Percentiles rank a stretch among this genome's conserved stretches.
These are phyloP conservation scores for Geranium rotundifolium DNA, from an alignment of 345 rosid species.

Conservation along the genomic window DNA sequence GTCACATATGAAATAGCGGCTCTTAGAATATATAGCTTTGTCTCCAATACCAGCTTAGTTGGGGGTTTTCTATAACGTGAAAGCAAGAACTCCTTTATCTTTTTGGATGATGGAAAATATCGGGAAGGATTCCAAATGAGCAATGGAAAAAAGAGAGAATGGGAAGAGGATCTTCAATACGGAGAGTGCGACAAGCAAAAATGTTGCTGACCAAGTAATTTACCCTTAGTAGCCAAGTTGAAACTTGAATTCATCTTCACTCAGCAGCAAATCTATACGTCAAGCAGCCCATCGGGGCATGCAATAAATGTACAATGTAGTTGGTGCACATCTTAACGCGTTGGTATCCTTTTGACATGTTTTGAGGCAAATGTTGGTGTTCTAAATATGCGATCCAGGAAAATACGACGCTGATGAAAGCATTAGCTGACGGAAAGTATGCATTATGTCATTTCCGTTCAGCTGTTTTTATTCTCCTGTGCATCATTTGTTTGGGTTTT, in stretches of 20 bases:
- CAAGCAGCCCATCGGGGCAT: conserved; percentile 39
- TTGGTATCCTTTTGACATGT: background rate
- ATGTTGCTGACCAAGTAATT: conserved; percentile 28
- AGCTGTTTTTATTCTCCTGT: background rate
- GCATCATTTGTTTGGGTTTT: background rate
- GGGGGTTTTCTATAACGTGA: too few species aligned
- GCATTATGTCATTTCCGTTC: conserved; percentile 6
- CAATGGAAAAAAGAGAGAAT: conserved; percentile 18
- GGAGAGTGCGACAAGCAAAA: conserved; percentile 29
- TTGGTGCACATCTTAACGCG: background rate
- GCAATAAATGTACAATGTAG: background rate
- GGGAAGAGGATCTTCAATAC: conserved; percentile 17
- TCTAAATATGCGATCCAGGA: conserved; percentile 34
- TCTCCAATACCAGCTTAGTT: background rate
- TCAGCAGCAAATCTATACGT: conserved; percentile 22
- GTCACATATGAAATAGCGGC: too few species aligned
- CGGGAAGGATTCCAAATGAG: conserved; percentile 15
- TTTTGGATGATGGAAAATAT: conserved; percentile 7
- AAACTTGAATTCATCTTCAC: conserved; percentile 16
- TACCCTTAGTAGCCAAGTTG: conserved; percentile 18
- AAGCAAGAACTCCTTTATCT: background rate
- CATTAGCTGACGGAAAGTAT: conserved; percentile 44
- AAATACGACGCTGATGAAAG: conserved; percentile 37
- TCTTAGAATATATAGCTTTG: too few species aligned
- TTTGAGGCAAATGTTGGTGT: conserved; percentile 8